Evolutionary conservation across 108 stramenopile species (phyloP).

Genomic region (Cyclostephanos tholiformis): DNA sequence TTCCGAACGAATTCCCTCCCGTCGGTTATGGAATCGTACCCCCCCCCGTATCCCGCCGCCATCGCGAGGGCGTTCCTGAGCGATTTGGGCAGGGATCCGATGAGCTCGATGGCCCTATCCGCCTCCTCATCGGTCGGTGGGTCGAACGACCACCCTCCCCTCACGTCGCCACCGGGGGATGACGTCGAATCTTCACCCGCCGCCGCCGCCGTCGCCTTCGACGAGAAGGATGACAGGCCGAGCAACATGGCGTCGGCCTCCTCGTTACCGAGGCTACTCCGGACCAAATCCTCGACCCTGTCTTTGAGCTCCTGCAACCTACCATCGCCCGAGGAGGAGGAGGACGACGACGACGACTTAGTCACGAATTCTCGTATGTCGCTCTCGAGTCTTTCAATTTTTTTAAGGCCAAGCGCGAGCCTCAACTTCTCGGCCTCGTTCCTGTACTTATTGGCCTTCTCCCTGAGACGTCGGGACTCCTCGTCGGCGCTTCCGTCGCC

Average conservation of each 20-base stretch:
- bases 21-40: conserved; percentile 17
- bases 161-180: background rate
- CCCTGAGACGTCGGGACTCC: conserved; percentile 40
- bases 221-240: conserved; percentile 22
- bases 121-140: conserved; percentile 30
- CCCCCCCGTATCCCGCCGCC: conserved; percentile 21
- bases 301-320: conserved; percentile 23
- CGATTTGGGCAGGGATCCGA: conserved; percentile 14
- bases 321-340: background rate
- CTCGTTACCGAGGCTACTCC: conserved; percentile 20
- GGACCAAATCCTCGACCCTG: conserved; percentile 29
- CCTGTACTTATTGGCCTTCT: conserved; percentile 43
- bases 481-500: conserved; percentile 22
- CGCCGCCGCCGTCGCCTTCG: background rate
- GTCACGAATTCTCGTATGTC: conserved; percentile 26
- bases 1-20: conserved; percentile 14
- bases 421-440: conserved; percentile 36
- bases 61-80: conserved; percentile 29
- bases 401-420: conserved; percentile 26
- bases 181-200: background rate
- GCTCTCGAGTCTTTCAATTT: conserved; percentile 27
- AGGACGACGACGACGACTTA: background rate
- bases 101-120: conserved; percentile 15
- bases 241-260: conserved; percentile 37
- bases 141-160: background rate